phyloP scores from a whole-genome alignment of 805 yeast species.

The Tetrapisispora iriomotensis region DNA sequence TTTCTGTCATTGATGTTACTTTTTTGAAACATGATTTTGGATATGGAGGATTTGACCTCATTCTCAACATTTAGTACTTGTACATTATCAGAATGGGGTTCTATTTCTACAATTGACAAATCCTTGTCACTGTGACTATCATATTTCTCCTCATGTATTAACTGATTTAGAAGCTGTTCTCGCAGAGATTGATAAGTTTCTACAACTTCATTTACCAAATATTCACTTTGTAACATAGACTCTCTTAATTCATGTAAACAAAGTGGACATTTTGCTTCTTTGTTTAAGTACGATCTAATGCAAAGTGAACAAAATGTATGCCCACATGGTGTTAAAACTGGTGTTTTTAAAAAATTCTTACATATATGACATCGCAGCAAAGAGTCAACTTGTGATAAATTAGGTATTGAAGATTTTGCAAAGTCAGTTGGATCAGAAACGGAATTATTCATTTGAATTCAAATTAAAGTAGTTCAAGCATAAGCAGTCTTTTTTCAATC shows the following conservation, averaged over 20 bases:
- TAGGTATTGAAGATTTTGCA: constrained; percentile 44
- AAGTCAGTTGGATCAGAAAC: constrained; percentile 68
- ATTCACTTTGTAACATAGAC: constrained; percentile 56
- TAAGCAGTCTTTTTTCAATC: neutral
- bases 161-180: constrained; percentile 1
- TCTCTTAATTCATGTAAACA: constrained; percentile 66
- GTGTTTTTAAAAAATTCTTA: constrained; percentile 69
- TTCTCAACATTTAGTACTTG: constrained; percentile 21
- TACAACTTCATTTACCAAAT: constrained; percentile 62
- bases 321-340: constrained; percentile 75
- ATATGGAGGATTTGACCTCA: neutral
- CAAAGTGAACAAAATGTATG: constrained; percentile 88
- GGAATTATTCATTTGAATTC: constrained; percentile 8
- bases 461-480: no score
- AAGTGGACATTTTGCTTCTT: constrained; percentile 60
- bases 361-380: constrained; percentile 78
- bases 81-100: constrained; percentile 21
- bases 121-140: constrained; percentile 1
- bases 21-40: neutral
- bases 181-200: constrained; percentile 41
- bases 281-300: constrained; percentile 59
- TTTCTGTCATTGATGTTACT: neutral
- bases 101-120: constrained; percentile 21
- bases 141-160: neutral
- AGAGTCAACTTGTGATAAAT: constrained; percentile 52